These are phyloP conservation scores for Aspergillus texensis DNA, from an alignment of 2,329 filamentous ascomycete species.

Conservation along the genomic window DNA sequence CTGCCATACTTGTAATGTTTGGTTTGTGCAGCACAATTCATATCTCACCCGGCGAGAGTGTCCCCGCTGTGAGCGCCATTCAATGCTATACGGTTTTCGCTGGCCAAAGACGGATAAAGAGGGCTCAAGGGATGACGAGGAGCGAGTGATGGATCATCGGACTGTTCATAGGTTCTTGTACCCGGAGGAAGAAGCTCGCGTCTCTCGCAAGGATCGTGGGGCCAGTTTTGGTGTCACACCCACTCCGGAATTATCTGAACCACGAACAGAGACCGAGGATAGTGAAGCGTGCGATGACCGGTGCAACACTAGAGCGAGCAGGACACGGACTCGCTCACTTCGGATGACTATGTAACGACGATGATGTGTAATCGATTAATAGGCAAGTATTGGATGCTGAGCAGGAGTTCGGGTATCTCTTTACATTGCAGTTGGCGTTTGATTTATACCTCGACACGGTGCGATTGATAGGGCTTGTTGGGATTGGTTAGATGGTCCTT, in stretches of 20 bases:
- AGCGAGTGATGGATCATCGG: constrained; percentile 79
- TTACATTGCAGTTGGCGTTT: constrained; percentile 1
- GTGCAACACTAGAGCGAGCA: constrained; percentile 38
- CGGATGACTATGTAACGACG: constrained; percentile 39
- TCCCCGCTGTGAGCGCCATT: constrained; percentile 91
- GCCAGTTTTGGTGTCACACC: constrained; percentile 40
- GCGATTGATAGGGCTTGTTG: neutral
- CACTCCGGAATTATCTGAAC: constrained; percentile 42
- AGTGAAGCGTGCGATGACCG: constrained; percentile 39
- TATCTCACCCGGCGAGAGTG: constrained; percentile 86
- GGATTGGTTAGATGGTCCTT: constrained; percentile 5
- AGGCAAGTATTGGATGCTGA: constrained; percentile 6
- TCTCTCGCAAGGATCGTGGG: constrained; percentile 41
- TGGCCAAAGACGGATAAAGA: constrained; percentile 95
- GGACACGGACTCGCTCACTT: constrained; percentile 35
- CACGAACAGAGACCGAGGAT: constrained; percentile 41
- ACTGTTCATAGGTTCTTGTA: constrained; percentile 81
- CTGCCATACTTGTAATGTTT: constrained; percentile 78
- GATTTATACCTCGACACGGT: neutral
- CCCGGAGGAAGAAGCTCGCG: constrained; percentile 63
- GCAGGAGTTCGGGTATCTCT: constrained; percentile 10
- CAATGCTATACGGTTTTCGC: constrained; percentile 88
- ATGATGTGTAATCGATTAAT: neutral
- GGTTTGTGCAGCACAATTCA: constrained; percentile 86
- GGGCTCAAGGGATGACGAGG: constrained; percentile 70